Conservation (phyloP, 306 rosid species). For the Vigna nakashimae region DNA sequence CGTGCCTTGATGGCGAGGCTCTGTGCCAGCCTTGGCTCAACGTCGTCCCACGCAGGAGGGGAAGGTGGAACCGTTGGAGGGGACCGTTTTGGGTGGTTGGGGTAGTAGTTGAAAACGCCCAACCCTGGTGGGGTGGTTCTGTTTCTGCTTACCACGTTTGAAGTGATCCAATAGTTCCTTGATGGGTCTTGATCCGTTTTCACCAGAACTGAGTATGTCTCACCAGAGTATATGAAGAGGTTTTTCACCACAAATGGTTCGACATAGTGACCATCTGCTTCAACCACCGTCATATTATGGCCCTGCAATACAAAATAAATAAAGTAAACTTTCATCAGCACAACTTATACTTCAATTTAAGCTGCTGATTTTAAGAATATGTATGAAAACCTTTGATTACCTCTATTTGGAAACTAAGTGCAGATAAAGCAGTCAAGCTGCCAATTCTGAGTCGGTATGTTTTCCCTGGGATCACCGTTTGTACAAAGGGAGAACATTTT, state of each 20-base stretch:
- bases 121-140: slow-evolving; percentile 72
- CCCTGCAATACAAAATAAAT: slow-evolving; percentile 54
- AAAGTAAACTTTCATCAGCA: too few species aligned
- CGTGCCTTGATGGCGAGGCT: slow-evolving; percentile 73
- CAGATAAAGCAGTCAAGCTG: slow-evolving; percentile 79
- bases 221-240: slow-evolving; percentile 83
- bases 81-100: slow-evolving; percentile 69
- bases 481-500: slow-evolving; percentile 68
- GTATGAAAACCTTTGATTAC: slow-evolving; percentile 39
- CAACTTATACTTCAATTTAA: too few species aligned
- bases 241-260: slow-evolving; percentile 81
- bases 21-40: slow-evolving; percentile 51
- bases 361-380: not conserved
- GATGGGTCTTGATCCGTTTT: slow-evolving; percentile 76
- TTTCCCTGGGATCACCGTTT: slow-evolving; percentile 67
- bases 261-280: slow-evolving; percentile 91
- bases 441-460: slow-evolving; percentile 73
- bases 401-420: slow-evolving; percentile 88
- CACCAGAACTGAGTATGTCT: slow-evolving; percentile 85
- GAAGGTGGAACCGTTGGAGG: slow-evolving; percentile 64
- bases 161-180: slow-evolving; percentile 82
- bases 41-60: slow-evolving; percentile 72
- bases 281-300: slow-evolving; percentile 90
- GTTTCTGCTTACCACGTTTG: slow-evolving; percentile 66
- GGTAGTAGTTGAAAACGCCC: slow-evolving; percentile 78